phyloP scores from a whole-genome alignment of 768 basidiomycete species.

The Suillus occidentalis region DNA sequence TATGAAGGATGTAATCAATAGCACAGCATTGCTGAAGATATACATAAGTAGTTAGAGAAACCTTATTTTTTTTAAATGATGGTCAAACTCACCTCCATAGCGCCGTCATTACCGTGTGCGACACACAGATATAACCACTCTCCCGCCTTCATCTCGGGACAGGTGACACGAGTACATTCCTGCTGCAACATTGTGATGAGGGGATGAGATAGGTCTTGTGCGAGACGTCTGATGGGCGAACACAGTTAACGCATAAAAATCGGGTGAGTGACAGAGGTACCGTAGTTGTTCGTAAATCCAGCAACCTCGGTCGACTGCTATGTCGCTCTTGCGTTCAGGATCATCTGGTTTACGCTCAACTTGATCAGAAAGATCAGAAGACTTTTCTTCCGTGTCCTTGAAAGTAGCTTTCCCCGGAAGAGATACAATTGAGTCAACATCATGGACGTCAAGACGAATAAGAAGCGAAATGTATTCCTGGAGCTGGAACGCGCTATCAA shows the following conservation, averaged over 20 bases:
- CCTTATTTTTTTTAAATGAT: neutral
- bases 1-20: slow-evolving; percentile 94
- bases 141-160: slow-evolving; percentile 98
- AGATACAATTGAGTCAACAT: slow-evolving; percentile 78
- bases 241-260: slow-evolving; percentile 5
- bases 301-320: slow-evolving; percentile 74
- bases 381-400: slow-evolving; percentile 27
- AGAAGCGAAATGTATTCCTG: slow-evolving; percentile 93
- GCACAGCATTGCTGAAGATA: slow-evolving; percentile 83
- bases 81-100: slow-evolving; percentile 67
- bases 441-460: slow-evolving; percentile 83
- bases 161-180: slow-evolving; percentile 82
- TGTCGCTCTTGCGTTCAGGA: slow-evolving; percentile 40
- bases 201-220: slow-evolving; percentile 84
- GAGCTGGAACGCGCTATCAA: slow-evolving; percentile 92
- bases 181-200: slow-evolving; percentile 82
- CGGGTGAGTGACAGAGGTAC: slow-evolving; percentile 28
- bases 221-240: slow-evolving; percentile 60
- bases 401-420: slow-evolving; percentile 56
- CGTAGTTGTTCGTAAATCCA: slow-evolving; percentile 79
- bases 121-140: slow-evolving; percentile 98
- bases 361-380: slow-evolving; percentile 24
- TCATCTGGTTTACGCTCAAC: slow-evolving; percentile 33
- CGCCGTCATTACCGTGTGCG: slow-evolving; percentile 86
- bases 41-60: slow-evolving; percentile 4